Base-by-base conservation (phyloP, 257 asterid species). In the Solanum bulbocastanum region DNA sequence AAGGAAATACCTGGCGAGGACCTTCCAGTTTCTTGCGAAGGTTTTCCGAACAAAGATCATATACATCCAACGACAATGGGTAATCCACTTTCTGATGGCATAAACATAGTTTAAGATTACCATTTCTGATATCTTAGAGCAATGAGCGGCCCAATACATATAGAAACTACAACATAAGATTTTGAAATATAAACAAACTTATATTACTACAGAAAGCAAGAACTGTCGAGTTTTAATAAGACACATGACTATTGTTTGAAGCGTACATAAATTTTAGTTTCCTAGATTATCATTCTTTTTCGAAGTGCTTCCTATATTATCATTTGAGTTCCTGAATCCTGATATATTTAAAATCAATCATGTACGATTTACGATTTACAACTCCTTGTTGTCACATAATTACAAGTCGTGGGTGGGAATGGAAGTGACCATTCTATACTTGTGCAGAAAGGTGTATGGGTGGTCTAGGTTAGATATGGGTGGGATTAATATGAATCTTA, bases 41-140 rank as follows among this genome's bases (percentile, higher is more conserved):
- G 87, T 94, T 98, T 87, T 97, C 99, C 9, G 99, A 97, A 89
- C 99, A 97, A 69, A 97, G 88, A 93, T 96, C 99, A 89, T 90
- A 94, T 87, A 96, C 98, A 91, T 97, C 99, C 86, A 97, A 90
- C 92, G 88, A 95, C 94, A 97, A 91, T n/a, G 99, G 99, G 87
- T 96, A 97, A 92, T 94, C 98, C 90, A 97, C 99, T 95, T 96
- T 97, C 99, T 97, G 98, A 88, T 87, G 62, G 85, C 78, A 81
- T 10, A 78, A 69, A 88, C 30, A 83, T 83, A 56, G 73, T 44
- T 76, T 52, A 90, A 16, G 81, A 40, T 9, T 68, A 75, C 20
- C 69, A 73, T 30, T 42, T 25, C 66, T 81, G 35, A 78, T 49
- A 66, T 30, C 84, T 71, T n/a, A 23, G 33, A 33, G 8, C 71